A percentile compares a stretch with the other conserved stretches of the same genome.
phyloP scores from a whole-genome alignment of 2,329 filamentous ascomycete species.

The Neoscytalidium dimidiatum region DNA sequence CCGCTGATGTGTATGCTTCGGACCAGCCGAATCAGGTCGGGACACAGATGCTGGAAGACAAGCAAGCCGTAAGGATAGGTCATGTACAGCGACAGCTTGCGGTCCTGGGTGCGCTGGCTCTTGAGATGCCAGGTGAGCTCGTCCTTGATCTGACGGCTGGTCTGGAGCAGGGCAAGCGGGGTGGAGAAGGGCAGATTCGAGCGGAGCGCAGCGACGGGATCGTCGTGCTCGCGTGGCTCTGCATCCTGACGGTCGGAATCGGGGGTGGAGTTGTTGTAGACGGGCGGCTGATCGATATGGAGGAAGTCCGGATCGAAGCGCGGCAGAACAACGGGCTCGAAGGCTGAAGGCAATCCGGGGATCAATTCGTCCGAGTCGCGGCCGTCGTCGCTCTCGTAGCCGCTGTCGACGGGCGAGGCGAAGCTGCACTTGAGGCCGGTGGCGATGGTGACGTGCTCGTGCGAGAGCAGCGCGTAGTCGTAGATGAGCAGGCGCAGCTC shows the following conservation, averaged over 20 bases:
- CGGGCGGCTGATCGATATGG: slow-evolving; percentile 10
- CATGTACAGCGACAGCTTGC: slow-evolving; percentile 41
- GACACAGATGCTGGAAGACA: slow-evolving; percentile 40
- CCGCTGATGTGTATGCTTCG: slow-evolving; percentile 44
- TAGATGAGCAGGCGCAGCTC: slow-evolving; percentile 47
- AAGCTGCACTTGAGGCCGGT: slow-evolving; percentile 9
- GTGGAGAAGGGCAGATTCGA: slow-evolving; percentile 25
- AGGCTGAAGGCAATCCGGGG: slow-evolving; percentile 39
- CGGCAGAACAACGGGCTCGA: slow-evolving; percentile 28
- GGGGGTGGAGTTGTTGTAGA: not conserved
- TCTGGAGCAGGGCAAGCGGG: slow-evolving; percentile 30
- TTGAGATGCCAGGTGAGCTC: slow-evolving; percentile 39
- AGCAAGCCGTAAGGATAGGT: slow-evolving; percentile 44
- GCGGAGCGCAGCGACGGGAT: not conserved
- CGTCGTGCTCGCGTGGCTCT: not conserved
- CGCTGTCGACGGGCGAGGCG: slow-evolving; percentile 34
- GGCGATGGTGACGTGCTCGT: slow-evolving; percentile 41
- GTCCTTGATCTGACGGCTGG: slow-evolving; percentile 36
- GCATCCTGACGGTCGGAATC: not conserved
- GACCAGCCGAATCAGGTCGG: slow-evolving; percentile 42
- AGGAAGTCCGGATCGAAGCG: slow-evolving; percentile 19
- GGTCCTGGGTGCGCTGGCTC: slow-evolving; percentile 21
- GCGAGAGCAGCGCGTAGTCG: slow-evolving; percentile 39
- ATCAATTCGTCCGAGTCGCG: slow-evolving; percentile 20
- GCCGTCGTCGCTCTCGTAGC: slow-evolving; percentile 26